Percentiles rank a stretch among this genome's conserved stretches.
Evolutionary conservation across 177 flowering plant genomes (phyloP).

Genomic region (Vitis hybrid): DNA sequence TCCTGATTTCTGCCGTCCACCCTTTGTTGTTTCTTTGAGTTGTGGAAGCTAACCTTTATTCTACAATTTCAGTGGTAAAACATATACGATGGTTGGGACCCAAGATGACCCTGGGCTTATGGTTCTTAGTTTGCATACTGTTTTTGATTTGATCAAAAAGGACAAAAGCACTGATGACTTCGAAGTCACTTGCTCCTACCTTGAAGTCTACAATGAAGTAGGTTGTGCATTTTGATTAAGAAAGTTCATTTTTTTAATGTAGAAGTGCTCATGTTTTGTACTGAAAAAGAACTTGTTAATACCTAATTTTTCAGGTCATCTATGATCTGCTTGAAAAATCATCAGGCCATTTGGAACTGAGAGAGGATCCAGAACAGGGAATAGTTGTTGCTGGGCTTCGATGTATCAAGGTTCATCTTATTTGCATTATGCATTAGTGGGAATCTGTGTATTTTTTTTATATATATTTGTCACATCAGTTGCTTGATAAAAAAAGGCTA

Average conservation of each 20-base stretch:
- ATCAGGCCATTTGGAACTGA: slow-evolving; percentile 85
- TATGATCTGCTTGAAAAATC: slow-evolving; percentile 93
- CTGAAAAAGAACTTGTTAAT: not conserved
- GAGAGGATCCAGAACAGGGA: slow-evolving; percentile 92
- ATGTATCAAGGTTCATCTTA: slow-evolving; percentile 64
- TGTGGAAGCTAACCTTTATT: not conserved
- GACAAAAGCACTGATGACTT: slow-evolving; percentile 65
- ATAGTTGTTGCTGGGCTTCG: slow-evolving; percentile 80
- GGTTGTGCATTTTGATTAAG: slow-evolving; percentile 13
- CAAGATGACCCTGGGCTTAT: slow-evolving; percentile 82
- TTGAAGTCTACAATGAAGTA: slow-evolving; percentile 97
- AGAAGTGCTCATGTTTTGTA: not conserved
- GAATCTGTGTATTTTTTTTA: not conserved
- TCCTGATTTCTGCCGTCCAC: not conserved
- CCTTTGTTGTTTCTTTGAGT: not conserved
- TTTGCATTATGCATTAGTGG: slow-evolving; percentile 1
- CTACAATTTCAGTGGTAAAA: slow-evolving; percentile 65
- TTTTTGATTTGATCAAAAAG: slow-evolving; percentile 72
- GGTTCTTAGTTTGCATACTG: slow-evolving; percentile 85
- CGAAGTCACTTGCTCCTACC: slow-evolving; percentile 88
- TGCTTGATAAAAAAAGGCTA: no score
- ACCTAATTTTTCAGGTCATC: slow-evolving; percentile 58
- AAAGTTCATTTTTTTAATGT: slow-evolving; percentile 5
- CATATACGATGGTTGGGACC: slow-evolving; percentile 92
- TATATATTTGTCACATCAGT: not conserved